phyloP scores from a whole-genome alignment of 192 early-diverging fungal species.

The Podochytrium sp. region DNA sequence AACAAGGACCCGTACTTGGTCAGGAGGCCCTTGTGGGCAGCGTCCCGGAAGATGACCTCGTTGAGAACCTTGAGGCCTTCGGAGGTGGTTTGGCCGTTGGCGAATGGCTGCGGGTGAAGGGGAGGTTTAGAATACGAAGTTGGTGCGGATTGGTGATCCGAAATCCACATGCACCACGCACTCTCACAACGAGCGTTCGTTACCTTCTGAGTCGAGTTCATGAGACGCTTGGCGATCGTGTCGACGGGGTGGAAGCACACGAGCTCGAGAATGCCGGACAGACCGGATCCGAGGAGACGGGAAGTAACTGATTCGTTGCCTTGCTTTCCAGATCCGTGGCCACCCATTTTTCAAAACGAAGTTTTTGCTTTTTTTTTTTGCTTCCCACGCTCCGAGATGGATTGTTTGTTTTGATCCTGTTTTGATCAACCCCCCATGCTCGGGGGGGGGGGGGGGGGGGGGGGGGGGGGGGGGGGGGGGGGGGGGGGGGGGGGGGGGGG shows the following conservation, averaged over 20 bases:
- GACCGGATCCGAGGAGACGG: slow-evolving; percentile 86
- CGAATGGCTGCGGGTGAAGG: slow-evolving; percentile 48
- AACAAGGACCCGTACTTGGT: slow-evolving; percentile 93
- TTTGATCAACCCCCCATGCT: neutral
- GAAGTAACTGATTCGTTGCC: slow-evolving; percentile 83
- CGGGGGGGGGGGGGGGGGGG: too few relatives aligned
- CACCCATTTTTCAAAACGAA: slow-evolving; percentile 3
- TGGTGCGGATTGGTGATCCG: too few relatives aligned
- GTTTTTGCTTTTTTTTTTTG: neutral
- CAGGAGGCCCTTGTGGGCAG: slow-evolving; percentile 70
- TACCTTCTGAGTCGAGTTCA: slow-evolving; percentile 89
- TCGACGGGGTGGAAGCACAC: slow-evolving; percentile 98
- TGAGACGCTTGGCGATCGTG: slow-evolving; percentile 96
- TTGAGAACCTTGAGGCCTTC: slow-evolving; percentile 74
- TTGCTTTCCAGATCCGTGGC: neutral
- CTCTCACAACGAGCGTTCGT: neutral
- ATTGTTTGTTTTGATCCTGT: neutral
- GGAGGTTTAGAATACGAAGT: too few relatives aligned
- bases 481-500: too few relatives aligned
- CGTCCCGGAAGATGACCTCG: slow-evolving; percentile 91
- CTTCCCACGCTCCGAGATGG: neutral
- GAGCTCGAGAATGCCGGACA: slow-evolving; percentile 93
- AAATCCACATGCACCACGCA: too few relatives aligned
- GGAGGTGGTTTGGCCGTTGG: slow-evolving; percentile 63
- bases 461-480: too few relatives aligned